Evolutionary conservation across 768 basidiomycete species (phyloP).

Genomic region (Serpula lacrymans): DNA sequence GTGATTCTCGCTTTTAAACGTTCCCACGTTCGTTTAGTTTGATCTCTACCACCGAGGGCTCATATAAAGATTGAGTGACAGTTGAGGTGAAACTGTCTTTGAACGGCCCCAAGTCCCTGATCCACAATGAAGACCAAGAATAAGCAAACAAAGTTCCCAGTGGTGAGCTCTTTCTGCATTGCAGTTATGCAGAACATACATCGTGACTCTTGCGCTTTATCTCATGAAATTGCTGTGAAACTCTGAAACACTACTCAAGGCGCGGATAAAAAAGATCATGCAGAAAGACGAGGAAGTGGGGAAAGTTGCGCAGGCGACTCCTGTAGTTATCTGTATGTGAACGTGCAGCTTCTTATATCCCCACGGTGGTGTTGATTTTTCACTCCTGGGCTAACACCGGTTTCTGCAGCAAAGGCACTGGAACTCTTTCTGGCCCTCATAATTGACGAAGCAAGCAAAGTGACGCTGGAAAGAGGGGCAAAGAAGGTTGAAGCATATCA

Average conservation of each 20-base stretch:
- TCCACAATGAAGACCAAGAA: conserved; percentile 80
- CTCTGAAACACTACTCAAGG: conserved; percentile 41
- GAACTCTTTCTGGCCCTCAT: conserved; percentile 88
- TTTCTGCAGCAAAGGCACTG: conserved; percentile 77
- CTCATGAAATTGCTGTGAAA: not conserved
- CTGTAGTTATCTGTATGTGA: conserved; percentile 89
- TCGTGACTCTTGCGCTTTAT: conserved; percentile 12
- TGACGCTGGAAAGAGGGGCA: conserved; percentile 72
- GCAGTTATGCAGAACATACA: no score
- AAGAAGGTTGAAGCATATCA: conserved; percentile 93
- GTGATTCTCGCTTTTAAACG: not conserved
- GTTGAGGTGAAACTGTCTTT: no score
- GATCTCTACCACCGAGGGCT: no score
- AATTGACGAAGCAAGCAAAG: conserved; percentile 77
- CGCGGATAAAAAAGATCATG: conserved; percentile 99
- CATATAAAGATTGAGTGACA: no score
- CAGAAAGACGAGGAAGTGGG: conserved; percentile 99
- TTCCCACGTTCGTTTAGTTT: no score
- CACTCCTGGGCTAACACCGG: not conserved
- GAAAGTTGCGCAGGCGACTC: conserved; percentile 95
- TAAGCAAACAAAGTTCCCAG: conserved; percentile 88
- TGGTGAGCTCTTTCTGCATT: conserved; percentile 52
- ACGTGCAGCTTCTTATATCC: not conserved
- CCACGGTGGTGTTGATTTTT: conserved; percentile 8
- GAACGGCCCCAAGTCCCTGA: no score